Conservation (phyloP, 257 asterid species). For the Hygrophila difformis region DNA sequence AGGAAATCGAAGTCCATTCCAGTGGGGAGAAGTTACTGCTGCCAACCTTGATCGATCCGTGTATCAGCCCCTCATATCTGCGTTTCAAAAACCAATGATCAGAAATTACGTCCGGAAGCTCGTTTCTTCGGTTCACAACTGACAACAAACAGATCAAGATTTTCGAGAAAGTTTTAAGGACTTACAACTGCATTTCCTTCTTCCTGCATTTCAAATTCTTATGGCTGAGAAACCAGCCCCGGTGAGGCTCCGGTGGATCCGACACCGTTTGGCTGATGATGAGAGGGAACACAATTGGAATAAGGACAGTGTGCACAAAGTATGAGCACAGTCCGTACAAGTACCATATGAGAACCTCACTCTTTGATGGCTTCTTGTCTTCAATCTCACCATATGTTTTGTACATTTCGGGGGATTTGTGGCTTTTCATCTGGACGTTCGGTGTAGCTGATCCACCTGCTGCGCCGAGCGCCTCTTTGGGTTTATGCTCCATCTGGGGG, state of each 20-base stretch:
- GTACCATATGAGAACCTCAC: slow-evolving; percentile 62
- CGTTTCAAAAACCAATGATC: background rate
- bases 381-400: slow-evolving; percentile 32
- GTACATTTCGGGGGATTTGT: slow-evolving; percentile 35
- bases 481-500: slow-evolving; percentile 23
- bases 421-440: slow-evolving; percentile 37
- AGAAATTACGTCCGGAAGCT: too few relatives aligned
- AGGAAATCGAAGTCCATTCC: slow-evolving; percentile 72
- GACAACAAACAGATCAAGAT: too few relatives aligned
- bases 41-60: slow-evolving; percentile 38
- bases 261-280: slow-evolving; percentile 61
- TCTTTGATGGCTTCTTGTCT: slow-evolving; percentile 54
- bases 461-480: slow-evolving; percentile 18
- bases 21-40: slow-evolving; percentile 43
- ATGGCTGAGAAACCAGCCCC: slow-evolving; percentile 47
- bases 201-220: slow-evolving; percentile 39
- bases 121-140: too few relatives aligned
- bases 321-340: slow-evolving; percentile 76
- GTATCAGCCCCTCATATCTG: slow-evolving; percentile 58
- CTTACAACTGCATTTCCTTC: slow-evolving; percentile 59
- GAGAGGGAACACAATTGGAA: slow-evolving; percentile 74
- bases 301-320: slow-evolving; percentile 60
- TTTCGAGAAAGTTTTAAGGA: background rate
- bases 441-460: slow-evolving; percentile 20
- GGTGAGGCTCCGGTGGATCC: slow-evolving; percentile 39